Evolutionary conservation across 2,329 filamentous ascomycete genomes (phyloP), one percentile per base, ranked within the genome.

Genomic region (Ophiostoma perfectum): DNA sequence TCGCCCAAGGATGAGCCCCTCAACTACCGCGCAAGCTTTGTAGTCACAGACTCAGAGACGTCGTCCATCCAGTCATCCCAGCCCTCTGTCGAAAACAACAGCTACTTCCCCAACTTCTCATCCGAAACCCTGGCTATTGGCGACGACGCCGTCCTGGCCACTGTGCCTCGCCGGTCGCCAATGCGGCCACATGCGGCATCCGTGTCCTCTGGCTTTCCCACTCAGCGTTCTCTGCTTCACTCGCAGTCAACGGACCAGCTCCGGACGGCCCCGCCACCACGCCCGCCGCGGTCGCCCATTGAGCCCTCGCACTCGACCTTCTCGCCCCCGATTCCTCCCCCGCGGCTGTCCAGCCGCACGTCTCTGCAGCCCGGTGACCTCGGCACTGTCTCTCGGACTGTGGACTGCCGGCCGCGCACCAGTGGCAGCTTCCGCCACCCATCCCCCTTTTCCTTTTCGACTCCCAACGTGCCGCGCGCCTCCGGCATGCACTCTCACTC

Each of bases 281-380:
- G 82, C 18, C 83, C 83, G 52, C 81, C 82, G 12, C 79, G 83
- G 67, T 83, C 82, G 12, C 81, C 81, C 12, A 76, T 77, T 39
- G 77, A 79, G 47, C 70, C 74, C 44, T 76, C 76, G 70, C 71
- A 76, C 66, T 8, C 49, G 49, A 7, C 9, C 5, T 58, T 58
- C 11, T 44, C 69, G 1, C 78, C 81, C 2, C 80, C 83, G 3
- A 75, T 81, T 12, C 80, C 82, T 3, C 85, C 84, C 5, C 81
- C 83, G 3, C 82, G 86, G 36, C 77, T 82, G 36, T 87, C 86
- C 0, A 88, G 86, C 72, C 82, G 85, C 12, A 77, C 80, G 14
- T 84, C 81, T 8, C 73, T 78, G 27, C 77, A 77, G n/a, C 78
- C 80, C 44, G 81, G 81, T 62, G 78, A 80, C 11, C 76, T 78